Percentiles rank a stretch among this genome's conserved stretches.
Evolutionary conservation across 169 alveolate genomes (phyloP).

Genomic region (Fabrea salina): DNA sequence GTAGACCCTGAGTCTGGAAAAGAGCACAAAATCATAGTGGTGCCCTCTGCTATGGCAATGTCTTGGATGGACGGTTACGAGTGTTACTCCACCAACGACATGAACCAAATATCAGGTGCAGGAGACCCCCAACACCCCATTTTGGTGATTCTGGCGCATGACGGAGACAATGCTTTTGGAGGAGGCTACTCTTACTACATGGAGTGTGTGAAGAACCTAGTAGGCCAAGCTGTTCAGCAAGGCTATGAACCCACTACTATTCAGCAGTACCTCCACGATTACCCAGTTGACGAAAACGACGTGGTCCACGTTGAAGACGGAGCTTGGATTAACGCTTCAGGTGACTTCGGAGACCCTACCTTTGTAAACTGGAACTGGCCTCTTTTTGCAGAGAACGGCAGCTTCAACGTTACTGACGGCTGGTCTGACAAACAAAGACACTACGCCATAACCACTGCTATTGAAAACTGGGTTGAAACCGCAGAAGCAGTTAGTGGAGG

Average conservation of each 20-base stretch:
- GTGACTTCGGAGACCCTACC: slow-evolving; percentile 35
- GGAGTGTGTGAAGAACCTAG: slow-evolving; percentile 15
- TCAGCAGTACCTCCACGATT: slow-evolving; percentile 4
- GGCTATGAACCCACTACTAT: slow-evolving; percentile 27
- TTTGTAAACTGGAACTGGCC: slow-evolving; percentile 41
- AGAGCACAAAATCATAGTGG: slow-evolving; percentile 22
- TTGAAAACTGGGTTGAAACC: slow-evolving; percentile 32
- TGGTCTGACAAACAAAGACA: slow-evolving; percentile 35
- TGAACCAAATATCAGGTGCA: neutral
- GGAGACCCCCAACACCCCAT: slow-evolving; percentile 12
- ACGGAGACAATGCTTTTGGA: slow-evolving; percentile 36
- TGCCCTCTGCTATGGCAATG: slow-evolving; percentile 33
- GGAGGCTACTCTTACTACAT: slow-evolving; percentile 30
- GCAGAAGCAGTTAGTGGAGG: slow-evolving; percentile 15
- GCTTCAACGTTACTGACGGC: slow-evolving; percentile 19
- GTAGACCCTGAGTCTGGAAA: slow-evolving; percentile 26
- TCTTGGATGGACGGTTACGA: slow-evolving; percentile 32
- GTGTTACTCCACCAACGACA: slow-evolving; percentile 19
- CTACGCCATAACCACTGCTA: slow-evolving; percentile 29
- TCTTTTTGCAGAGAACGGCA: neutral
- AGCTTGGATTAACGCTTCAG: slow-evolving; percentile 31
- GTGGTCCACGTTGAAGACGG: slow-evolving; percentile 34
- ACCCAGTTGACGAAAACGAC: slow-evolving; percentile 27
- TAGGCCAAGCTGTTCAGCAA: neutral
- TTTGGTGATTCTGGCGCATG: slow-evolving; percentile 21